Conservation (phyloP, 257 asterid genomes). For the Ocimum tenuiflorum region DNA sequence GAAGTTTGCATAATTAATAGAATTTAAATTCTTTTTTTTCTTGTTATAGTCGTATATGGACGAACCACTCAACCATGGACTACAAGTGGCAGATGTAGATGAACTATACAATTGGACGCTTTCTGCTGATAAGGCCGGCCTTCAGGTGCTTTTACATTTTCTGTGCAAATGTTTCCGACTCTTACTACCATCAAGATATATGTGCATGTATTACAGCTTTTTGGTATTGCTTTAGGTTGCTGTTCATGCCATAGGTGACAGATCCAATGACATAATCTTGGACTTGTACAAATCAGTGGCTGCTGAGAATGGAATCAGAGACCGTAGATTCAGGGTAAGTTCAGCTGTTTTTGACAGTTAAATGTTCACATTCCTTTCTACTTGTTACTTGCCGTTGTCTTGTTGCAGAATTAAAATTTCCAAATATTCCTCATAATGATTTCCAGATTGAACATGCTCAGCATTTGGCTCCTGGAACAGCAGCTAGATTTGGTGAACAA, state of each 20-base stretch:
- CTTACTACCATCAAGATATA: background rate
- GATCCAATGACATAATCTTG: constrained; percentile 73
- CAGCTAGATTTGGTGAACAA: constrained; percentile 67
- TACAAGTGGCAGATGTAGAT: constrained; percentile 59
- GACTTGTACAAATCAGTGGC: constrained; percentile 71
- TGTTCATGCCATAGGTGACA: constrained; percentile 95
- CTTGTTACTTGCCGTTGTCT: constrained; percentile 5
- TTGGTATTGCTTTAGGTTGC: constrained; percentile 51
- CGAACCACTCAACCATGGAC: constrained; percentile 70
- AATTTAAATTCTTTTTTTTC: constrained; percentile 8
- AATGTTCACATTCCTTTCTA: constrained; percentile 16
- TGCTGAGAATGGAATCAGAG: constrained; percentile 58
- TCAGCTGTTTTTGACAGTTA: constrained; percentile 12
- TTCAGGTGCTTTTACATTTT: constrained; percentile 59
- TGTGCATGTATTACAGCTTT: constrained; percentile 4
- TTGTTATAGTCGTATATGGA: constrained; percentile 66
- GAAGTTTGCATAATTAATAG: background rate
- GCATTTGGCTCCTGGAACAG: constrained; percentile 75
- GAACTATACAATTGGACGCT: constrained; percentile 54
- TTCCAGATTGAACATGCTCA: constrained; percentile 97
- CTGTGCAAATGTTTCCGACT: background rate
- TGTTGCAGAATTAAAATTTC: background rate
- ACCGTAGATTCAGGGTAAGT: constrained; percentile 78
- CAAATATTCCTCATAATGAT: constrained; percentile 16
- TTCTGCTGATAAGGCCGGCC: constrained; percentile 71